Evolutionary conservation across 2,329 filamentous ascomycete species (phyloP).

Genomic region (Cercospora sp.): DNA sequence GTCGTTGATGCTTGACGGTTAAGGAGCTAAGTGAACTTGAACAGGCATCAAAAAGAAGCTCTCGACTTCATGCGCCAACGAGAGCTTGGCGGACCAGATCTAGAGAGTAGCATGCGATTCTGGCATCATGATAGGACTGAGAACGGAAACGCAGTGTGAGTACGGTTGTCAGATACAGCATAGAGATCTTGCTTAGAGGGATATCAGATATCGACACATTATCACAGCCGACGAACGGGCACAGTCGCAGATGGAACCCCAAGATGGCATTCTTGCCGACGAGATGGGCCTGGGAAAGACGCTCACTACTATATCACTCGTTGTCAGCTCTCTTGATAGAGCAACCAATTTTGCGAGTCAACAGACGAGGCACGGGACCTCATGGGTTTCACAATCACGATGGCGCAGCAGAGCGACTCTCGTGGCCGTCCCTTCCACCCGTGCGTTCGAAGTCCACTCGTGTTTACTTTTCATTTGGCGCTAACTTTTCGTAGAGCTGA

Average conservation of each 20-base stretch:
- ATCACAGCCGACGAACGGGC: background rate
- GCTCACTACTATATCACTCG: background rate
- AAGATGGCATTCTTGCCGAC: background rate
- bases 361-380: fast-evolving
- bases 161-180: background rate
- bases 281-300: background rate
- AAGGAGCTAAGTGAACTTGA: too few relatives aligned
- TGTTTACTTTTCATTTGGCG: background rate
- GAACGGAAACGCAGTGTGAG: background rate
- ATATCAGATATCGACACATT: background rate
- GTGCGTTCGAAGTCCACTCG: background rate
- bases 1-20: too few relatives aligned
- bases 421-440: too few relatives aligned
- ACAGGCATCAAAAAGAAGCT: background rate
- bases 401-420: too few relatives aligned
- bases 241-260: background rate
- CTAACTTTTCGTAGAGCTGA: background rate
- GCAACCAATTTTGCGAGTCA: background rate
- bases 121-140: background rate
- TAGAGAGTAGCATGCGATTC: background rate
- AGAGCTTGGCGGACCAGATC: background rate
- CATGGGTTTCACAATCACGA: too few relatives aligned
- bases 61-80: background rate
- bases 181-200: fast-evolving
- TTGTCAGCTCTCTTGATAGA: background rate